Base-by-base conservation (phyloP, 768 basidiomycete genomes). In the Postia placenta region DNA sequence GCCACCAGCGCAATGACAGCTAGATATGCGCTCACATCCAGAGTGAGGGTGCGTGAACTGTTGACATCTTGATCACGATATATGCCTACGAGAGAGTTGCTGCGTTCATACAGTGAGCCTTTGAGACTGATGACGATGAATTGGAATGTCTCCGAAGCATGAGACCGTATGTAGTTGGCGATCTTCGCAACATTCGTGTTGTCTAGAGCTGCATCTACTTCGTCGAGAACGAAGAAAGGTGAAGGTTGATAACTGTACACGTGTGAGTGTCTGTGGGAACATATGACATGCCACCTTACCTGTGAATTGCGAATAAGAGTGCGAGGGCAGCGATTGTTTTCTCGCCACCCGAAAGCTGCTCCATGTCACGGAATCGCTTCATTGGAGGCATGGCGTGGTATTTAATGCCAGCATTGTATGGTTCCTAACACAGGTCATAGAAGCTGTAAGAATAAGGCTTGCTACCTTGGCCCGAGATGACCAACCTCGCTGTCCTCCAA, bases 331-430 rank as follows among this genome's bases (percentile, higher is more conserved):
- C 96, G 42, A 98, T 94, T 0, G 96, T 98, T 72, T 98, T 97
- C 65, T 99, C 96, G 19, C 95, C 96, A 47, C 95, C 96, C 0
- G 94, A 98, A 12, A 98, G 73, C 64, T 98, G 95, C 51, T 97
- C 94, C 94, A 98, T 98, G 63, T 98, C 96, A 53, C 94, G 79
- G 77, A 98, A 98, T 2, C 93, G 87, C 65, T 99, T 99, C 86
- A 97, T 95, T 0, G 96, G 96, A 0, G 96, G 96, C 96, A 98
- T 99, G 1, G 95, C 94, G 61, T 98, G 95, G 64, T 98, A 98
- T 67, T 96, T 97, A 71, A 99, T 91, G 47, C 96, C 92, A 30
- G 80, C 83, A 19, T 72, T 74, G 55, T 92, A 92, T 1, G 91
- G 90, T 67, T 90, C 87, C 87, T 88, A 53, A 45, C 49, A 36